phyloP scores from a whole-genome alignment of 805 yeast genomes.

The Kodamaea jinghongensis region DNA sequence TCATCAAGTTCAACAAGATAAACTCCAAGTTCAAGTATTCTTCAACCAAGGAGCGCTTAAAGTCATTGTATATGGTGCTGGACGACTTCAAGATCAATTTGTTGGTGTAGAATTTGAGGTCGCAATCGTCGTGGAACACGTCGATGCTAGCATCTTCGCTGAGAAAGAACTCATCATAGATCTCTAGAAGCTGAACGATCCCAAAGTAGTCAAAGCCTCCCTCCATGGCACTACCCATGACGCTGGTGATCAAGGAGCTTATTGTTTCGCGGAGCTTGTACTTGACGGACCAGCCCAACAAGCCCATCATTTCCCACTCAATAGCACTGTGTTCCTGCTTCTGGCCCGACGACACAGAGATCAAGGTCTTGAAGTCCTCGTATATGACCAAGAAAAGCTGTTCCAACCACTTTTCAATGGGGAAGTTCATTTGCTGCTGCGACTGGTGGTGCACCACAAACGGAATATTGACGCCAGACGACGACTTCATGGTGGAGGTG shows the following conservation, averaged over 20 bases:
- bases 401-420: constrained; percentile 80
- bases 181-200: constrained; percentile 46
- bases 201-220: constrained; percentile 65
- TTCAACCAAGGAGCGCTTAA: constrained; percentile 21
- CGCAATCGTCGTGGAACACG: constrained; percentile 27
- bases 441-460: constrained; percentile 13
- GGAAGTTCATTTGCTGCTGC: constrained; percentile 16
- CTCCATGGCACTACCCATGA: constrained; percentile 46
- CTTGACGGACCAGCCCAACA: constrained; percentile 46
- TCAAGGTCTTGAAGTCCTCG: constrained; percentile 48
- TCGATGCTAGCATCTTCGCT: constrained; percentile 38
- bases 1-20: constrained; percentile 34
- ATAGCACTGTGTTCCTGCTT: constrained; percentile 51
- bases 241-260: constrained; percentile 42
- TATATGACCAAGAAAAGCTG: constrained; percentile 66
- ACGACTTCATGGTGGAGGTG: constrained; percentile 23
- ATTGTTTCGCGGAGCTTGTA: constrained; percentile 37
- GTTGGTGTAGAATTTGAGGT: constrained; percentile 25
- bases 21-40: constrained; percentile 34
- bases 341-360: constrained; percentile 23
- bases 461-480: background rate
- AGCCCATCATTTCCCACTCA: constrained; percentile 74
- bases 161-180: constrained; percentile 43
- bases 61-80: constrained; percentile 19
- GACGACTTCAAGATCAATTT: constrained; percentile 31